Base-by-base conservation (phyloP, 805 yeast species). In the Jamesozyma piceae region DNA sequence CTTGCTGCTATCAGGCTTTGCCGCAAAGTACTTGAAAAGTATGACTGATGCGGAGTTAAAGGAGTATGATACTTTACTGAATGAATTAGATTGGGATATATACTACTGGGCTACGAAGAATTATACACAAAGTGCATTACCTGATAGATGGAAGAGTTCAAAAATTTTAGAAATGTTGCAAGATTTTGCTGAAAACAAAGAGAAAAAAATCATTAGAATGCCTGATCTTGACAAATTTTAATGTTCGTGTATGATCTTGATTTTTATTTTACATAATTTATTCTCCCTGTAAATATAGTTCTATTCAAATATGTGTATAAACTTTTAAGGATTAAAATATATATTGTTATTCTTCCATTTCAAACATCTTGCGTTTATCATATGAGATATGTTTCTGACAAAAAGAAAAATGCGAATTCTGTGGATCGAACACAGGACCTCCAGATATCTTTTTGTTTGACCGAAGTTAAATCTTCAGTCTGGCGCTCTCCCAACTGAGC, bases 71-170 rank as follows among this genome's bases (percentile, higher is more conserved):
- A 60, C 71, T 44, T 65, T 92, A 44, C 71, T 92, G 58, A 95
- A 92, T 62, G 95, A 90, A 64, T 77, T 90, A n/a, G 98, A 92
- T 64, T 92, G 98, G 98, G 98, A 92, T 63, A 89, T 92, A 47
- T 92, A 86, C 64, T 92, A 92, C 67, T 90, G 98, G 98, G 95
- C 95, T 21, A 87, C 97, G 2, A 77, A 75, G 50, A 86, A 89
- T 61, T 84, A 67, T 54, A 78, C 76, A 29, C 78, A 84, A 17
- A 84, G 89, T 37, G 95, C 95, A 13, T 70, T 90, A 49, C 97
- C 97, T 14, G 87, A 83, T 33, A 75, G 75, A 57, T 92, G 95
- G 95, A 71, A 78, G 58, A 58, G 81, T 45, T 76, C 84, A 11
- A 66, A 73, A 52, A 68, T 90, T 32, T 70, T 90, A 67, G 58